A percentile compares a stretch with the other conserved stretches of the same genome.
Evolutionary conservation across 78 protist genomes (phyloP).

Genomic region (Creolimax fragrantissima): DNA sequence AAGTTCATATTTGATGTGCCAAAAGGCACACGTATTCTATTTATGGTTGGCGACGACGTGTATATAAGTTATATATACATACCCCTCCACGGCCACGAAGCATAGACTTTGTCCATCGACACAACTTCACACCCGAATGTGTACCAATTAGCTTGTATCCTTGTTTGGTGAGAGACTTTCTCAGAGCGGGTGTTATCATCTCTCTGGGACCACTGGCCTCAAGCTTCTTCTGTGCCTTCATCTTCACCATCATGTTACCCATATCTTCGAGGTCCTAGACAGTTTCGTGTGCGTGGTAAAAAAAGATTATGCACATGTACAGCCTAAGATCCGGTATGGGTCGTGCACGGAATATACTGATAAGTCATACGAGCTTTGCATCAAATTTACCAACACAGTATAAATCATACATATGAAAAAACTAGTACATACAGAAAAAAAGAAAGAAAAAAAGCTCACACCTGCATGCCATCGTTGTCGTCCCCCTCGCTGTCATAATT

Average conservation of each 20-base stretch:
- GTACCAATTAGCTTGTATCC: conserved; percentile 51
- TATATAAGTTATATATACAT: neutral
- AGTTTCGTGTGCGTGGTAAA: too few species aligned
- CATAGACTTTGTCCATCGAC: conserved; percentile 82
- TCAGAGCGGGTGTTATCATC: conserved; percentile 37
- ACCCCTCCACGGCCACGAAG: conserved; percentile 64
- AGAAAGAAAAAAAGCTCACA: too few species aligned
- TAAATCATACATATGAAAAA: too few species aligned
- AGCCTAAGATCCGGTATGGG: too few species aligned
- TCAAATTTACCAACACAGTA: too few species aligned
- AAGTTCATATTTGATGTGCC: too few species aligned
- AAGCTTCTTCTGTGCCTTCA: neutral
- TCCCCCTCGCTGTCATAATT: neutral
- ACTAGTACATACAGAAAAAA: too few species aligned
- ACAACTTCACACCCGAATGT: conserved; percentile 85
- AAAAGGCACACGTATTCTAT: too few species aligned
- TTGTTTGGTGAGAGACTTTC: conserved; percentile 25
- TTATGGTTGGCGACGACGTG: too few species aligned
- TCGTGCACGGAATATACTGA: too few species aligned
- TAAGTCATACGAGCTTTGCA: too few species aligned
- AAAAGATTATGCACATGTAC: too few species aligned
- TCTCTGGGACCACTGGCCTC: neutral
- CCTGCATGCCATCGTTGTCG: neutral
- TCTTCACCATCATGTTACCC: neutral
- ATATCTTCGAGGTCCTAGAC: neutral